Base-by-base conservation (phyloP, 225 moss, liverwort and hornwort genomes). In the Climacium dendroides region DNA sequence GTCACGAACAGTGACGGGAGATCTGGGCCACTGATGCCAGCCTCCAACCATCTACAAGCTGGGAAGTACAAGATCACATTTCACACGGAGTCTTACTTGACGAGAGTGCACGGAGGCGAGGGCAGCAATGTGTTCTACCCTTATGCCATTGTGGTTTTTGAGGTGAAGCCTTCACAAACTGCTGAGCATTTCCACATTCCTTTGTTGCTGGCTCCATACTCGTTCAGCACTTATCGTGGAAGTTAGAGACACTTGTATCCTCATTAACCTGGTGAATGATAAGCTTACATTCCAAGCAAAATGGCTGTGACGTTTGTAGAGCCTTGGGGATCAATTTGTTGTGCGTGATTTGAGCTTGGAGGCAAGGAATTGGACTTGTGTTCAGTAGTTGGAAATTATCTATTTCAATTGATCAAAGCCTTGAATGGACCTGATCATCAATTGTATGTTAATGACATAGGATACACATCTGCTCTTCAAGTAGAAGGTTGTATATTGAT, bases 111-210 rank as follows among this genome's bases (percentile, higher is more conserved):
- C n/a, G 90, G 91, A n/a, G 87, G 89, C 77, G 67, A 82, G 22
- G 91, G 72, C 67, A 88, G 84, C 47, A 53, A 74, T 43, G 95
- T 89, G 9, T 99, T 99, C 89, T 99, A 96, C 85, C 99, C 99
- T 37, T 94, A 90, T 29, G 93, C 97, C 15, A 82, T 90, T 78
- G 89, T 99, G 67, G 92, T 97, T 34, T 99, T 99, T 86, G 89
- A 96, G 82, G 96, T 99, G 81, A 92, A 87, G 61, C 93, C 96
- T 80, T 89, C 93, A 48, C 97, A 99, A 90, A 86, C 90, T 32
- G 90, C 88, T 57, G 96, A 99, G 89, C 99, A 99, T 88, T 99
- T 99, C 87, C 99, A 99, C 91, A 95, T 99, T 45, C 99, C 99
- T 12, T 87, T 99, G 58, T 84, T 99, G 89, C 89, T 99, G 75